Conservation (phyloP, 2,329 filamentous ascomycete species). For the Alternaria ventricosa region DNA sequence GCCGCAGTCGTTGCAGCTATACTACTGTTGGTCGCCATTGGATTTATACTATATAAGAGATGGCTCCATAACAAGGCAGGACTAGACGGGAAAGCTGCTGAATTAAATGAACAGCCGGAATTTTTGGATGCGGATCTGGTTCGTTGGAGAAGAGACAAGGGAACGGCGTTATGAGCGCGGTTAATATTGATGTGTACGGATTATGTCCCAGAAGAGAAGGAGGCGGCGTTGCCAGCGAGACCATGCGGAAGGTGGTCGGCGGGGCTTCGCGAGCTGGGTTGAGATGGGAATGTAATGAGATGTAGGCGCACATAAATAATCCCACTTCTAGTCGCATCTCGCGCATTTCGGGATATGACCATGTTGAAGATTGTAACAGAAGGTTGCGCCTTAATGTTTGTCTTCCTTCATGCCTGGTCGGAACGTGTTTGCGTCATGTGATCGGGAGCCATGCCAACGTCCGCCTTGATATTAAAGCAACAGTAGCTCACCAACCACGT, state of each 20-base stretch:
- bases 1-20: neutral
- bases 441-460: neutral
- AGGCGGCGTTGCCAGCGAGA: neutral
- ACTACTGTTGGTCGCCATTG: neutral
- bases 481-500: neutral
- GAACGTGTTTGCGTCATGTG: neutral
- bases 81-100: neutral
- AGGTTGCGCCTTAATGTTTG: neutral
- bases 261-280: neutral
- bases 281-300: neutral
- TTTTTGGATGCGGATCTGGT: neutral
- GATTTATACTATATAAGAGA: neutral
- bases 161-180: neutral
- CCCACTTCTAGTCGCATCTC: neutral
- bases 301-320: neutral
- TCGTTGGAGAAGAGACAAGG: neutral
- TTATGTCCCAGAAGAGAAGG: neutral
- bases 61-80: neutral
- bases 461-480: neutral
- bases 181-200: neutral
- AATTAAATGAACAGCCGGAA: neutral
- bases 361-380: neutral
- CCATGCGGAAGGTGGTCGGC: neutral
- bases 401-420: neutral
- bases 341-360: neutral